Conservation (phyloP, 73 alveolate genomes). For the Paramecium bursaria region DNA sequence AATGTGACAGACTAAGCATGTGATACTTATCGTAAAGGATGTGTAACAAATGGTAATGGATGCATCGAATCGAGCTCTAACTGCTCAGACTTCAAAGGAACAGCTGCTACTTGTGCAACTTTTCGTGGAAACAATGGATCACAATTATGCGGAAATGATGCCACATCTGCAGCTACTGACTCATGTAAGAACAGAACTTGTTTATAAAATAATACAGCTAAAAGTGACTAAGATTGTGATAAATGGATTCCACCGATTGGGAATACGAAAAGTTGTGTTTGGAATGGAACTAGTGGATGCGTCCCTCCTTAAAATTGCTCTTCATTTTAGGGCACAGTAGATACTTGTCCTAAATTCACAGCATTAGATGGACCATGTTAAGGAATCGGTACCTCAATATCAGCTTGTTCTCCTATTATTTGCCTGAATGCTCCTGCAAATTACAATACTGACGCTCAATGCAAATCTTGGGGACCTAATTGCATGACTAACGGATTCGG, state of each 20-base stretch:
- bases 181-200: no score
- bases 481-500: constrained; percentile 21
- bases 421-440: background rate
- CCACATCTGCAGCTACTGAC: constrained; percentile 36
- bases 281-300: background rate
- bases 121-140: constrained; percentile 46
- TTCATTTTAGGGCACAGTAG: background rate
- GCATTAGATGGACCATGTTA: constrained; percentile 18
- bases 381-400: constrained; percentile 9
- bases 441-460: background rate
- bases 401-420: background rate
- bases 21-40: constrained; percentile 25
- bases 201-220: constrained; percentile 22
- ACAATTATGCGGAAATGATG: constrained; percentile 6
- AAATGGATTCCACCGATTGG: no score
- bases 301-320: constrained; percentile 13
- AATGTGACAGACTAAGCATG: background rate
- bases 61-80: constrained; percentile 34
- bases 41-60: constrained; percentile 18
- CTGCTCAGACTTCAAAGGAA: constrained; percentile 23
- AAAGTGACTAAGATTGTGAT: constrained; percentile 24
- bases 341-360: constrained; percentile 13
- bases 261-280: background rate
- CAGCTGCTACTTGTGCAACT: background rate
- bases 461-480: constrained; percentile 7